A percentile compares a stretch with the other conserved stretches of the same genome.
phyloP scores from a whole-genome alignment of 306 rosid species.

The Clitoria ternatea region DNA sequence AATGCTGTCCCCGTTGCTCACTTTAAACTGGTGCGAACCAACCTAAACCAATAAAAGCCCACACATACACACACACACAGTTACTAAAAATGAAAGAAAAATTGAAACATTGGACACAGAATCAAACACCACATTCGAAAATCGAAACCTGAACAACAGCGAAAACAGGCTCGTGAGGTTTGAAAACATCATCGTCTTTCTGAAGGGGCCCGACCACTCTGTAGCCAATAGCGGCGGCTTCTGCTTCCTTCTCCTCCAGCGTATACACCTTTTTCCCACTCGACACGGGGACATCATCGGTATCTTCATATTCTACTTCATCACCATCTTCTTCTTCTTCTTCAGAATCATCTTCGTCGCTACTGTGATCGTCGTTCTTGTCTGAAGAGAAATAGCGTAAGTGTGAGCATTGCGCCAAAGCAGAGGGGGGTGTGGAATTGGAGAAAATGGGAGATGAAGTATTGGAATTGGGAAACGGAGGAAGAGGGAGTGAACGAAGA shows the following conservation, averaged over 20 bases:
- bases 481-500: slow-evolving; percentile 23
- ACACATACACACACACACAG: not conserved
- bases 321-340: not conserved
- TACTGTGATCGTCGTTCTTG: slow-evolving; percentile 18
- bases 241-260: slow-evolving; percentile 73
- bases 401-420: slow-evolving; percentile 32
- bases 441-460: slow-evolving; percentile 22
- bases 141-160: slow-evolving; percentile 75
- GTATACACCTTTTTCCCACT: slow-evolving; percentile 47
- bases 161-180: slow-evolving; percentile 70
- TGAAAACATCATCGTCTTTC: slow-evolving; percentile 52
- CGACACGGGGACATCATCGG: slow-evolving; percentile 26
- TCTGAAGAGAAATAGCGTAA: slow-evolving; percentile 51
- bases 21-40: slow-evolving; percentile 95
- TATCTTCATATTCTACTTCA: slow-evolving; percentile 32
- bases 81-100: not conserved
- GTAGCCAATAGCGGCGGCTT: slow-evolving; percentile 72
- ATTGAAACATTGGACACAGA: not conserved
- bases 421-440: slow-evolving; percentile 12
- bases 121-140: not conserved
- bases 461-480: slow-evolving; percentile 23
- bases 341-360: slow-evolving; percentile 30
- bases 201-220: slow-evolving; percentile 61
- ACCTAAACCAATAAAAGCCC: slow-evolving; percentile 35
- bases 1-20: slow-evolving; percentile 80